Evolutionary conservation across 2,329 filamentous ascomycete genomes (phyloP).

Genomic region (Coniochaeta ligniaria): DNA sequence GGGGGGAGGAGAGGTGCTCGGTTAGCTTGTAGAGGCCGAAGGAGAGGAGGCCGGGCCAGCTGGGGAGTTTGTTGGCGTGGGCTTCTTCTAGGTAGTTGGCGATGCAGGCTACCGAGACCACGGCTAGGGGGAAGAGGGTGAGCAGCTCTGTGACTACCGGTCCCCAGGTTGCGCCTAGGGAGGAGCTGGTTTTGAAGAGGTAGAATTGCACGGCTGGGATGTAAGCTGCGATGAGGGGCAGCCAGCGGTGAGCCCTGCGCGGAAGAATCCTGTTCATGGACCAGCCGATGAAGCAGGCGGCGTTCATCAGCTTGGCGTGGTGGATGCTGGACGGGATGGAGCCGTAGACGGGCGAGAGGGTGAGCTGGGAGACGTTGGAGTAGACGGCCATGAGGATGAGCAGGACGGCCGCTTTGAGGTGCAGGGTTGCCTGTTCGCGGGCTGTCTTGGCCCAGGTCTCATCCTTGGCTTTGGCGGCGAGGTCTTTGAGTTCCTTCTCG

Average conservation of each 20-base stretch:
- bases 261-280: conserved; percentile 51
- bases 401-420: conserved; percentile 33
- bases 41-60: conserved; percentile 56
- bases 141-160: conserved; percentile 68
- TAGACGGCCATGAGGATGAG: conserved; percentile 54
- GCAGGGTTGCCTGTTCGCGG: conserved; percentile 29
- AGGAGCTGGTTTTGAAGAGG: conserved; percentile 58
- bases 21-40: conserved; percentile 57
- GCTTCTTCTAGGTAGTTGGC: conserved; percentile 58
- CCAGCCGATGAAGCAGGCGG: conserved; percentile 65
- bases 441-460: conserved; percentile 25
- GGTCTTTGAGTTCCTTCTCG: conserved; percentile 43
- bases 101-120: conserved; percentile 56
- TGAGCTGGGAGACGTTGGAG: conserved; percentile 66
- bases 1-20: conserved; percentile 30
- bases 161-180: conserved; percentile 62
- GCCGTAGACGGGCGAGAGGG: conserved; percentile 82
- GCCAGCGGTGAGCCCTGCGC: conserved; percentile 45
- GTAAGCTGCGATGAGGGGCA: conserved; percentile 70
- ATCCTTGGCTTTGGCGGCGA: conserved; percentile 36
- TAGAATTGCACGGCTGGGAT: conserved; percentile 67
- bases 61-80: conserved; percentile 46
- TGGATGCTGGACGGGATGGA: conserved; percentile 68
- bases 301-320: conserved; percentile 60
- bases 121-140: conserved; percentile 63